Percentiles rank a stretch among this genome's conserved stretches.
Conservation (phyloP, 768 basidiomycete species). For the Russula abietina region DNA sequence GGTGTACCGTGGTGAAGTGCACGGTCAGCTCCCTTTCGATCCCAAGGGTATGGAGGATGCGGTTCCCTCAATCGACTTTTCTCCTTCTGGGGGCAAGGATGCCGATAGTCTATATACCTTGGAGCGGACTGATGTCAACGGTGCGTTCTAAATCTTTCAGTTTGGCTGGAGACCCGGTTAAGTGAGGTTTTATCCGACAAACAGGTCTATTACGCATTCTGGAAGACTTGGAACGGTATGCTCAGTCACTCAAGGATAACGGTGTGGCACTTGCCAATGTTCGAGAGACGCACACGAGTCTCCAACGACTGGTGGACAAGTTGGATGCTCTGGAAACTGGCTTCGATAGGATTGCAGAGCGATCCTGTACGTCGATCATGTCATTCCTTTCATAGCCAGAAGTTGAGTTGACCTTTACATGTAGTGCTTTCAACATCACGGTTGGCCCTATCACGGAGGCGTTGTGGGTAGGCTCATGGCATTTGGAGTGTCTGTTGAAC, state of each 20-base stretch:
- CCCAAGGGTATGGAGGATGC: slow-evolving; percentile 74
- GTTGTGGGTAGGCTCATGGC: slow-evolving; percentile 46
- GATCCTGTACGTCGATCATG: slow-evolving; percentile 53
- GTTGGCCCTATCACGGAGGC: slow-evolving; percentile 58
- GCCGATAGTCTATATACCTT: slow-evolving; percentile 49
- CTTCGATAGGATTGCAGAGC: slow-evolving; percentile 83
- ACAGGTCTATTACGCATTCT: slow-evolving; percentile 57
- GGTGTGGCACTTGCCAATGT: slow-evolving; percentile 48
- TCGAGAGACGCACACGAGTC: slow-evolving; percentile 49
- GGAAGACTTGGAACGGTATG: slow-evolving; percentile 58
- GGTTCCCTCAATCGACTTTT: slow-evolving; percentile 74
- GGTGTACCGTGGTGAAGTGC: slow-evolving; percentile 77
- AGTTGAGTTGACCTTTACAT: slow-evolving; percentile 10
- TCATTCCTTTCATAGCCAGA: neutral
- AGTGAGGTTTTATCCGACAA: neutral
- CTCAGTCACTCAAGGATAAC: slow-evolving; percentile 40
- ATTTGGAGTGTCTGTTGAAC: neutral
- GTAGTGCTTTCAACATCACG: slow-evolving; percentile 75
- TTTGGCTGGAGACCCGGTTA: neutral
- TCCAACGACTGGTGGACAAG: slow-evolving; percentile 65
- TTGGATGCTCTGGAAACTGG: slow-evolving; percentile 77
- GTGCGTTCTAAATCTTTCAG: slow-evolving; percentile 37
- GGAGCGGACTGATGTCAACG: slow-evolving; percentile 62
- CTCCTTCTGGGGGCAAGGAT: slow-evolving; percentile 59
- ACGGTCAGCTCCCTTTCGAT: slow-evolving; percentile 85